Evolutionary conservation across 495 filamentous ascomycete genomes (phyloP).

Genomic region (Aspergillus funiculosus): DNA sequence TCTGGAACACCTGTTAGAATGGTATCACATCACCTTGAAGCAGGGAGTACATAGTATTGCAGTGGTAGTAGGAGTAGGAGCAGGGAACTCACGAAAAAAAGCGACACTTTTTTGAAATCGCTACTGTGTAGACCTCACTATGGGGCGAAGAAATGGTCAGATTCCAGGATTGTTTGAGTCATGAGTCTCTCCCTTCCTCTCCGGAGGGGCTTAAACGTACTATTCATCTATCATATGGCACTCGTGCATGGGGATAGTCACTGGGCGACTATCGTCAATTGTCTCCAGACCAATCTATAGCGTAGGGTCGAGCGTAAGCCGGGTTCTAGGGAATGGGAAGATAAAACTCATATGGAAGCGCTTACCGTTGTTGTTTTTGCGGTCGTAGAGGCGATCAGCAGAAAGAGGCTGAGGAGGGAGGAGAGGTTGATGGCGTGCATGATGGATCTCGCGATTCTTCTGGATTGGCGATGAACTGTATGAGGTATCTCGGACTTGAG

Average conservation of each 20-base stretch:
- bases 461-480: not conserved
- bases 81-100: conserved; percentile 9
- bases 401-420: conserved; percentile 2
- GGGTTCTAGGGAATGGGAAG: not conserved
- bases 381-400: not conserved
- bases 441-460: too few species aligned
- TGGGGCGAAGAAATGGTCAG: not conserved
- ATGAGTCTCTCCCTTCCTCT: not conserved
- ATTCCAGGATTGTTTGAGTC: not conserved
- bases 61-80: not conserved
- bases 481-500: not conserved
- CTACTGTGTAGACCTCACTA: conserved; percentile 10
- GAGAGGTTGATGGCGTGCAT: conserved; percentile 2
- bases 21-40: too few species aligned
- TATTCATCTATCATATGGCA: conserved; percentile 11
- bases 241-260: conserved; percentile 7
- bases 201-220: not conserved
- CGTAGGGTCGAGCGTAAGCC: not conserved
- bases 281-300: conserved; percentile 15
- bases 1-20: not conserved
- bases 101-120: conserved; percentile 8
- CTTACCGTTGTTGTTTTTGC: conserved; percentile 10
- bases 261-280: conserved; percentile 3
- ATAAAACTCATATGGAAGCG: not conserved
- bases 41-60: too few species aligned